Base-by-base conservation (phyloP, 164 flowering plant genomes). In the Akebia trifoliata region DNA sequence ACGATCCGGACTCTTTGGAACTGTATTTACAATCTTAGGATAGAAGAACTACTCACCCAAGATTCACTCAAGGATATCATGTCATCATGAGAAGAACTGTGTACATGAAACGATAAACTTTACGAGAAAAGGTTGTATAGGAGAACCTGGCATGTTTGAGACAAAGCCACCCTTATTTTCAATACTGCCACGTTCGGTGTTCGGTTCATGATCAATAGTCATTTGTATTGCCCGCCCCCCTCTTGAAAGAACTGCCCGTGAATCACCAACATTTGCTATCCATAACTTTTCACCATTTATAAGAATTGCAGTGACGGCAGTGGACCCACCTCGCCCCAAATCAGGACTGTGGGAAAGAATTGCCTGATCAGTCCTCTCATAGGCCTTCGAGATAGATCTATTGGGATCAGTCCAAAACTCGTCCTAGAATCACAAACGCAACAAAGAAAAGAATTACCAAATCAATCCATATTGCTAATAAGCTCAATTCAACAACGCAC, bases 211-310 rank as follows among this genome's bases (percentile, higher is more conserved):
- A 53, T 88, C 96, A 35, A 61, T 72, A 12, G 73, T 74, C 86
- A 83, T 74, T 63, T 85, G 90, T 56, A 59, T 71, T 9, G 85
- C 90, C 57, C 69, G 69, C 40, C 86, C 88, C 54, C 78, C 75
- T 56, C 49, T 79, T 24, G 86, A 84, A 48, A 85, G 82, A 63
- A 88, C 93, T 45, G 80, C 96, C 43, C 96, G 76, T 10, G 96
- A 85, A 70, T 87, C 96, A 26, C 96, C 96, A 62, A 87, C 83
- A 79, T 87, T 85, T 40, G 92, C 95, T 25, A 87, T 65, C 95
- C 90, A 87, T 37, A 87, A 60, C 62, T 75, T 76, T 49, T 50
- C 70, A 4, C 85, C 81, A 59, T 87, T 57, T 54, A 87, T 59
- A 24, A 83, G 76, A 62, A 87, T 83, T 31, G 90, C 95, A 56